phyloP scores from a whole-genome alignment of 164 flowering plant genomes.

The Chimonanthus salicifolius region DNA sequence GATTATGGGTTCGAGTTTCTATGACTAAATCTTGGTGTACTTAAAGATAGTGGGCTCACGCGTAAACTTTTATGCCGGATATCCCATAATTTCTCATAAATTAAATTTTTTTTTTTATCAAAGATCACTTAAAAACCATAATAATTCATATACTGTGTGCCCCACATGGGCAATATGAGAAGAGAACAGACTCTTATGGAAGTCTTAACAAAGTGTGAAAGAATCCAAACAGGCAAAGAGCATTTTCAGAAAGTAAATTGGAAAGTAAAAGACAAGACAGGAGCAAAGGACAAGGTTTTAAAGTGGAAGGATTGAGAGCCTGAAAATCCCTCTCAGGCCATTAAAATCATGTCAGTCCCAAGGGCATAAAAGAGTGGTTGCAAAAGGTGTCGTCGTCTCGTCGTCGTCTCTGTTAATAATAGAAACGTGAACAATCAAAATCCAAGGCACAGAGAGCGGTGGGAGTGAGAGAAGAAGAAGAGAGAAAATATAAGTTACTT shows the following conservation, averaged over 20 bases:
- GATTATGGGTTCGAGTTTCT: no score
- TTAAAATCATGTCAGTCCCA: neutral
- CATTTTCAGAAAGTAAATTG: neutral
- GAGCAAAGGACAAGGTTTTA: neutral
- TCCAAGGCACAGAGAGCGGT: conserved; percentile 8
- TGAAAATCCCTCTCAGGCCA: neutral
- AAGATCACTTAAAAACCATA: no score
- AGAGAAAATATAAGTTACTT: neutral
- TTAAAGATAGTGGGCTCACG: no score
- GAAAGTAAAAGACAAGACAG: neutral
- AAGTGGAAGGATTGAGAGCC: neutral
- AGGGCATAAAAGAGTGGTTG: conserved; percentile 2
- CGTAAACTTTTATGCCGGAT: no score
- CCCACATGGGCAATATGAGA: no score
- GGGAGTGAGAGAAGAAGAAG: neutral
- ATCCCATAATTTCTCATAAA: no score
- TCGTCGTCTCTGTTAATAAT: neutral
- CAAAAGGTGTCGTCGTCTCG: neutral
- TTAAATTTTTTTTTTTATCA: no score
- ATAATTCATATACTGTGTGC: no score
- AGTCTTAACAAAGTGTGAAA: no score
- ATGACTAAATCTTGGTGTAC: no score
- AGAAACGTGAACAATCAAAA: conserved; percentile 6
- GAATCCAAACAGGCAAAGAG: neutral
- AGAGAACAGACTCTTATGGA: no score